These are phyloP conservation scores for Lagerstroemia speciosa DNA, from an alignment of 345 rosid species.

Conservation along the genomic window DNA sequence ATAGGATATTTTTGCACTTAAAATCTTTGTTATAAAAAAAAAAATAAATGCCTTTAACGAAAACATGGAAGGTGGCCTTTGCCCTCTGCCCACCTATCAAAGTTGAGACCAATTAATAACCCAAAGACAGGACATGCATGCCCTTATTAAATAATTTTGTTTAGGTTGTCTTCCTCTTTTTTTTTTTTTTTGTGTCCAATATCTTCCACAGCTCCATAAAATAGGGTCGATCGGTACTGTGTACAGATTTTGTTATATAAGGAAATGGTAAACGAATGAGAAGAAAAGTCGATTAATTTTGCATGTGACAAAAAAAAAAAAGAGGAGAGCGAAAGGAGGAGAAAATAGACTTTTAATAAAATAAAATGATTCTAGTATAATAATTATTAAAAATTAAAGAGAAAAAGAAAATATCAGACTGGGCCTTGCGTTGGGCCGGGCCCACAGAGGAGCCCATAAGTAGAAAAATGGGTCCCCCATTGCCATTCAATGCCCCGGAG, in stretches of 20 bases:
- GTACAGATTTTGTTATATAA: too few species aligned
- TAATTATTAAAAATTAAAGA: too few species aligned
- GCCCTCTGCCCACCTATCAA: not conserved
- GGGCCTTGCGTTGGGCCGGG: not conserved
- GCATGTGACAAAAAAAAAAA: too few species aligned
- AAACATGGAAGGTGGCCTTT: not conserved
- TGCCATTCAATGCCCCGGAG: conserved; percentile 4
- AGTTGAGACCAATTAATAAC: not conserved
- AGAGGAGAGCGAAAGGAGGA: too few species aligned
- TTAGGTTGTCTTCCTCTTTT: not conserved
- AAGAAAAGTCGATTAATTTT: too few species aligned
- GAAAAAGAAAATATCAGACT: not conserved
- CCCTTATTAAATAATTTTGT: not conserved
- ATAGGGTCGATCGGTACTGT: too few species aligned
- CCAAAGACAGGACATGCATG: not conserved
- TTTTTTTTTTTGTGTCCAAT: not conserved
- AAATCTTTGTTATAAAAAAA: not conserved
- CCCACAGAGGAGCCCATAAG: not conserved
- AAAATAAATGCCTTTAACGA: not conserved
- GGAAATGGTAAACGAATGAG: too few species aligned
- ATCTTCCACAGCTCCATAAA: too few species aligned
- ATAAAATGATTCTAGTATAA: too few species aligned
- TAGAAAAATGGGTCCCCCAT: not conserved
- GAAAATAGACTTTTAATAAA: too few species aligned
- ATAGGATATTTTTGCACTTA: not conserved